Evolutionary conservation across 306 rosid species (phyloP).

Genomic region (Pyrus communis): DNA sequence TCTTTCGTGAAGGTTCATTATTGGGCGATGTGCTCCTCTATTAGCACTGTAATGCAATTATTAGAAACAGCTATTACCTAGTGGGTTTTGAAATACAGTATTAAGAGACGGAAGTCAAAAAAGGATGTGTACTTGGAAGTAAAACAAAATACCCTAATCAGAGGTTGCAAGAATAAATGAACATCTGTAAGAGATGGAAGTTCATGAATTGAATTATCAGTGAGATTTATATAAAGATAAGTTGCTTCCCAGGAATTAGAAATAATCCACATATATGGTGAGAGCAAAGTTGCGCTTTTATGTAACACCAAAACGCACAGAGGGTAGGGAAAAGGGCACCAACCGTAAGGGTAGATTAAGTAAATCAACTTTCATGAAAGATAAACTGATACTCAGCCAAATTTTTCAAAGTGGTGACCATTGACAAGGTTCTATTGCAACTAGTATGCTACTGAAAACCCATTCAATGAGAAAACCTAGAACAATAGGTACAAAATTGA

Average conservation of each 20-base stretch:
- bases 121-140: neutral
- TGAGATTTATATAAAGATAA: too few species aligned
- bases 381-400: neutral
- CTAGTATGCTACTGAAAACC: neutral
- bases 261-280: neutral
- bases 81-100: neutral
- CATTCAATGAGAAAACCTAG: neutral
- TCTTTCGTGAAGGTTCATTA: constrained; percentile 97
- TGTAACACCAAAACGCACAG: neutral
- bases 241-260: neutral
- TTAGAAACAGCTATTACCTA: neutral
- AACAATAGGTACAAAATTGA: neutral
- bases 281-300: neutral
- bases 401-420: neutral
- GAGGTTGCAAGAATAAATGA: neutral
- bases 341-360: neutral
- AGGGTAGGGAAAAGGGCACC: neutral
- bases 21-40: constrained; percentile 94
- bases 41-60: constrained; percentile 44
- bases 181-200: neutral
- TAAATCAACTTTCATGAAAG: neutral
- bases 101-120: neutral
- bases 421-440: neutral
- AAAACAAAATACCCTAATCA: neutral
- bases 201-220: neutral